Base-by-base conservation (phyloP, 805 yeast genomes). In the Wickerhamiella sorbophila region DNA sequence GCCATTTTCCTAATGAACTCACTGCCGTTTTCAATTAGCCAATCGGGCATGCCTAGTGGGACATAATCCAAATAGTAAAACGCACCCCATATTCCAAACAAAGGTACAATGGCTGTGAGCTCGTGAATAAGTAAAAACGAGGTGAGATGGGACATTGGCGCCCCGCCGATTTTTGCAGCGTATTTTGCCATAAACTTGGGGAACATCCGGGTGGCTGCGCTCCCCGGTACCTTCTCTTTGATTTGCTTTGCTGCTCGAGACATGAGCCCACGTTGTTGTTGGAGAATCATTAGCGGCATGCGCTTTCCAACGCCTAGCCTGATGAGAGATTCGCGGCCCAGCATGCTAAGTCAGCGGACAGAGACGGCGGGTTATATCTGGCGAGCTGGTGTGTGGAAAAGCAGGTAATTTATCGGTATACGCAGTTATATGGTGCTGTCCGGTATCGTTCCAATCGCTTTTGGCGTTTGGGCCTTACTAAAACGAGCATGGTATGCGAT, bases 41-140 rank as follows among this genome's bases (percentile, higher is more conserved):
- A 71, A 3, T 71, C 66, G 0, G 84, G 80, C 22, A 74, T 51
- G 41, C 71, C 77, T 6, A 70, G 12, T 1, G 81, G 79, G 8
- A 72, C 55, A 39, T 68, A 60, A 41, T 72, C 72, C 33, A 69
- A 64, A 45, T 71, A 66, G 58, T 79, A 80, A 47, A 82, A 67
- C 1, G 66, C 48, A 52, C 74, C 79, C 86, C 88, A 79, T 2
- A 80, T 50, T 0, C 75, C 76, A 32, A 79, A 62, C 38, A 82
- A 62, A 1, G 93, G 93, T 22, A 71, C 69, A 2, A 82, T 66
- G 2, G 94, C 94, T 0, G 87, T 69, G 33, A 82, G 48, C 53
- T 82, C 94, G 53, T 82, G 94, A 12, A 82, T 63, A 3, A 81
- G 55, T 4, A 81, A 49, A 51, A 82, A 82, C 2, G 86, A 66